Conservation (phyloP, 305 asterid species). For the Andrographis paniculata region DNA sequence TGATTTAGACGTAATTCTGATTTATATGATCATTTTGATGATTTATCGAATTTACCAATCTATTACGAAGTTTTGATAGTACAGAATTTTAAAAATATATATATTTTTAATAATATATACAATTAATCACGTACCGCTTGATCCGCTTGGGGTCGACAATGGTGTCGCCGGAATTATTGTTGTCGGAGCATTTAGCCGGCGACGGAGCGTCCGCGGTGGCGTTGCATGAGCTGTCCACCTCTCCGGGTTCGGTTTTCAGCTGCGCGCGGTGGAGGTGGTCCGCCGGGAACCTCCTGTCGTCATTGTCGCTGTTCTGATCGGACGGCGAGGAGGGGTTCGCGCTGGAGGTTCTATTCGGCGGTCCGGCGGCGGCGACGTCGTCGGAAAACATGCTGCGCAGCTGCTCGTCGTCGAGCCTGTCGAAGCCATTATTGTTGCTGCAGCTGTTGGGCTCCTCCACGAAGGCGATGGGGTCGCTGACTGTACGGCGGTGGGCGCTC, state of each 20-base stretch:
- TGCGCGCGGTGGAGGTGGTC: conserved; percentile 18
- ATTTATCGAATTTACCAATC: too few species aligned
- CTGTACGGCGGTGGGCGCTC: conserved; percentile 62
- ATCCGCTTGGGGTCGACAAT: conserved; percentile 73
- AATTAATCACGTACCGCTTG: conserved; percentile 37
- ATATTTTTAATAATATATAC: conserved; percentile 10
- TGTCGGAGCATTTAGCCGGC: conserved; percentile 19
- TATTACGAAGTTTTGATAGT: too few species aligned
- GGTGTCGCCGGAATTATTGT: conserved; percentile 25
- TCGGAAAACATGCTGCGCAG: conserved; percentile 66
- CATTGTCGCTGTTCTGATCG: conserved; percentile 49
- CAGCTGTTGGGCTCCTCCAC: conserved; percentile 28
- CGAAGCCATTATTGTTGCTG: conserved; percentile 31
- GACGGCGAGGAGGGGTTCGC: conserved; percentile 57
- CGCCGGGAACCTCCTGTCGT: conserved; percentile 15
- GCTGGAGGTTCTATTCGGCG: conserved; percentile 24
- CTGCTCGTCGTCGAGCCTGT: conserved; percentile 69
- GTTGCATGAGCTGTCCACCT: conserved; percentile 31
- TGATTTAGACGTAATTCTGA: too few species aligned
- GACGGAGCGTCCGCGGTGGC: conserved; percentile 11
- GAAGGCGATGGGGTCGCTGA: conserved; percentile 72
- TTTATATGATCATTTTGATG: too few species aligned
- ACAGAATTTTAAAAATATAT: neutral
- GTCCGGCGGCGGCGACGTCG: conserved; percentile 29
- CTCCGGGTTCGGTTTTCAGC: conserved; percentile 59